Evolutionary conservation across 345 rosid species (phyloP), one percentile per base, ranked within the genome.

Genomic region (Mercurialis annua): DNA sequence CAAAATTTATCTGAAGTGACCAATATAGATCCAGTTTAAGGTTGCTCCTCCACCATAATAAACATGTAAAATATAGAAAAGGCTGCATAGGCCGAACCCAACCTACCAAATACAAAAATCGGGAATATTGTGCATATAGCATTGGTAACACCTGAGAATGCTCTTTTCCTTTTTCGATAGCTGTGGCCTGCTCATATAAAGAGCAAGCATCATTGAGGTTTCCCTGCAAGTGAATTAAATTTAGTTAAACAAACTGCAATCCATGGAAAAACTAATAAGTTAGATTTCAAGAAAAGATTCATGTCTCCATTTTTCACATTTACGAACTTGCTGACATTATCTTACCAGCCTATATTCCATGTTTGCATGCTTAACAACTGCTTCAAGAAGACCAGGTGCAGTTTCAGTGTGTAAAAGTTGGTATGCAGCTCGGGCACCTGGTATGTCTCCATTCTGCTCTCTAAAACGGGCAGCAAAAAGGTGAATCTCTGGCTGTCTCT

Each of bases 111-210:
- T 81, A 82, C 10, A 80, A 29, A 74, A 95, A 95, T 29, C 96
- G 85, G 16, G 96, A 74, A 69, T 87, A 95, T 66, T 90, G 99
- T 55, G 97, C 97, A 82, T 88, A 90, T 68, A 92, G 62, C 76
- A 90, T 83, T 3, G 96, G 92, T 66, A 95, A 75, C 59, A 83
- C 70, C 76, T 81, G 84, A 12, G 97, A 90, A 71, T 87, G 86
- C 65, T 92, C 98, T 85, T 90, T 92, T 34, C 90, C 99, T 78
- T 90, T 95, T 70, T 95, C 99, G 79, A 92, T 87, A 67, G 99
- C 87, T 75, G 87, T 92, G 38, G 94, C 87, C 73, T 95, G 98
- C 66, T 95, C 98, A 67, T 89, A 95, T 68, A 90, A 69, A 6
- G 88, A 82, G 68, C 81, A 85, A 20, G 94, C 89, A 70, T 82